These are phyloP conservation scores for Rhizopus stolonifer DNA, from an alignment of 371 early-diverging fungal species.

Conservation along the genomic window DNA sequence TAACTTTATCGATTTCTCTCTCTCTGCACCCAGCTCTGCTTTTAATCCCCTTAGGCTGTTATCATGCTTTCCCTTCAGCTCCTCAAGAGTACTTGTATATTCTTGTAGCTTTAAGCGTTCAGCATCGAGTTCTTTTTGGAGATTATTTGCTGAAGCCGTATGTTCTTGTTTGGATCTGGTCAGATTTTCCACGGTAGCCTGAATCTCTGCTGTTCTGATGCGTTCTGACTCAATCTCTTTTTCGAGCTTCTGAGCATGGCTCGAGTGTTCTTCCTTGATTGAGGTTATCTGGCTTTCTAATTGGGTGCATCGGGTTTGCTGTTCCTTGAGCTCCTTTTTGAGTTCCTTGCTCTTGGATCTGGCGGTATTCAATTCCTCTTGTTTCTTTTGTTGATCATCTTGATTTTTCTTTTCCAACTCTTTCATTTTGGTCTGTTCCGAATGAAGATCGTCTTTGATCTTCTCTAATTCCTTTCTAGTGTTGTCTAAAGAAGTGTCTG, in stretches of 20 bases:
- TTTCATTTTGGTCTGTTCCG: slow-evolving; percentile 3
- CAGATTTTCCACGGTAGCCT: slow-evolving; percentile 4
- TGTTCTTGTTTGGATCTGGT: slow-evolving; percentile 3
- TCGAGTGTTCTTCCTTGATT: neutral
- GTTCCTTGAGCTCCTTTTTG: neutral
- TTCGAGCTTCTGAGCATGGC: neutral
- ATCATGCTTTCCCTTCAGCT: neutral
- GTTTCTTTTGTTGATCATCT: neutral
- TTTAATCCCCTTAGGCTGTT: neutral
- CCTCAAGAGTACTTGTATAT: neutral
- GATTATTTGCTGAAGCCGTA: neutral
- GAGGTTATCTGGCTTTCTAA: neutral
- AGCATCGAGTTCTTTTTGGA: neutral
- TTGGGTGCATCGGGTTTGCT: neutral
- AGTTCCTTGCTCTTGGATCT: neutral
- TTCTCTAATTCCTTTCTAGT: neutral
- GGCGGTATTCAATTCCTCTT: neutral
- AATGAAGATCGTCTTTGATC: neutral
- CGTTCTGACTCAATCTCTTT: slow-evolving; percentile 1
- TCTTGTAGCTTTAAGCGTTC: neutral
- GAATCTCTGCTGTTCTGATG: neutral
- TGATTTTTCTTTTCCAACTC: neutral
- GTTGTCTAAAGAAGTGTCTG: neutral
- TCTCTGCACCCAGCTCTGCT: slow-evolving; percentile 2
- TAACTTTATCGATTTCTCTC: neutral